These are phyloP conservation scores for Xylariaceae sp. DNA, from an alignment of 2,329 filamentous ascomycete species.

Conservation along the genomic window DNA sequence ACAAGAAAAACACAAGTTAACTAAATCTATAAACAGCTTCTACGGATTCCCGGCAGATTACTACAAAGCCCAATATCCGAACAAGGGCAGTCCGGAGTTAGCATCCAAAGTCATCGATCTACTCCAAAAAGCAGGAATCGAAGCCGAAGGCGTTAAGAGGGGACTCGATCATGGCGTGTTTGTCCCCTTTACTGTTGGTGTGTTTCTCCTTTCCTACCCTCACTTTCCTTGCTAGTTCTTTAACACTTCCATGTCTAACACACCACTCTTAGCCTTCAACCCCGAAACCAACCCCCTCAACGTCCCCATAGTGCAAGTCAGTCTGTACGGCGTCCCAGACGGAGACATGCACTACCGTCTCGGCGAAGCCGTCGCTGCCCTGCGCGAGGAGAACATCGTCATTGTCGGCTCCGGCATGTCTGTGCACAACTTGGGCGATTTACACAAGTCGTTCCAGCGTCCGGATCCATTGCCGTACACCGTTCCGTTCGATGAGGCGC, in stretches of 20 bases:
- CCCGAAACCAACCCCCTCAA: constrained; percentile 56
- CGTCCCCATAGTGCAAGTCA: constrained; percentile 68
- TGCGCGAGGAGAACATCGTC: constrained; percentile 62
- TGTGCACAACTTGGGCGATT: constrained; percentile 62
- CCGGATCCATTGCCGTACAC: constrained; percentile 50
- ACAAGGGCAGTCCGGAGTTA: constrained; percentile 55
- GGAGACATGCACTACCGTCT: constrained; percentile 61
- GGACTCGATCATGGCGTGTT: constrained; percentile 74
- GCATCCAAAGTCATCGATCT: constrained; percentile 53
- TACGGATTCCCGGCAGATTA: constrained; percentile 67
- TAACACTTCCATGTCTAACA: too few relatives aligned
- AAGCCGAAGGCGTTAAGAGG: constrained; percentile 53
- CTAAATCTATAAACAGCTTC: too few relatives aligned
- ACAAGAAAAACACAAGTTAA: not conserved
- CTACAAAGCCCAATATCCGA: constrained; percentile 62
- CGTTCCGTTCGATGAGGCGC: constrained; percentile 59
- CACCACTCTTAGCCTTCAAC: constrained; percentile 46
- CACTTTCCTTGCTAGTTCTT: too few relatives aligned
- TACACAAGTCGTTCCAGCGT: constrained; percentile 42
- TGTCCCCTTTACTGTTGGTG: constrained; percentile 55
- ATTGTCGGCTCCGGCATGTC: constrained; percentile 72
- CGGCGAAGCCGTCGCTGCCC: constrained; percentile 58
- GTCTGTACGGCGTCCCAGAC: constrained; percentile 60
- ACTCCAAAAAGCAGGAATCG: constrained; percentile 53
- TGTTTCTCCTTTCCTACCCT: constrained; percentile 7